A percentile compares a stretch with the other conserved stretches of the same genome.
Conservation (phyloP, 2,329 filamentous ascomycete species). For the Acephala macrosclerotiorum region DNA sequence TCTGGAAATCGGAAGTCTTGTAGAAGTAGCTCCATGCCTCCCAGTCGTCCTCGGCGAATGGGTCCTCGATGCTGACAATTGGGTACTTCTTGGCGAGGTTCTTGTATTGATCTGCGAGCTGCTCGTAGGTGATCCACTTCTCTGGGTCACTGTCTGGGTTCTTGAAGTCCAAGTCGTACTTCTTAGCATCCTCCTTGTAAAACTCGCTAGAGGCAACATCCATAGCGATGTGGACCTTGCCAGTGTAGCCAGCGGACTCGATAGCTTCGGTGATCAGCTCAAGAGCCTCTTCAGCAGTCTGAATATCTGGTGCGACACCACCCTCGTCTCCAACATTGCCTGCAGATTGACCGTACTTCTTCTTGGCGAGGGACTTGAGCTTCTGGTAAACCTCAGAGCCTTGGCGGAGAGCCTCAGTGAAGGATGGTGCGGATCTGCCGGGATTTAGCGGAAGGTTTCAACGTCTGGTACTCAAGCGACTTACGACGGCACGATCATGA, state of each 20-base stretch:
- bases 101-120: slow-evolving; percentile 93
- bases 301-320: slow-evolving; percentile 98
- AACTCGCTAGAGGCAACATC: slow-evolving; percentile 99
- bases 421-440: slow-evolving; percentile 78
- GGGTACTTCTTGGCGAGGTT: slow-evolving; percentile 92
- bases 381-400: slow-evolving; percentile 98
- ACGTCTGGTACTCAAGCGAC: slow-evolving; percentile 43
- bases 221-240: slow-evolving; percentile 98
- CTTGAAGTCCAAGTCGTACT: slow-evolving; percentile 99
- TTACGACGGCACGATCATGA: slow-evolving; percentile 90
- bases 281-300: slow-evolving; percentile 95
- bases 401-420: slow-evolving; percentile 95
- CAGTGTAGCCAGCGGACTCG: slow-evolving; percentile 93
- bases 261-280: slow-evolving; percentile 96
- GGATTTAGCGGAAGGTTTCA: slow-evolving; percentile 21
- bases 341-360: slow-evolving; percentile 98
- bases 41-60: slow-evolving; percentile 99
- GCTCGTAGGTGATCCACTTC: slow-evolving; percentile 99
- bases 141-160: slow-evolving; percentile 94
- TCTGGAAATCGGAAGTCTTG: slow-evolving; percentile 98
- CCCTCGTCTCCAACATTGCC: slow-evolving; percentile 99
- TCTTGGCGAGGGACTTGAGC: slow-evolving; percentile 96
- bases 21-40: slow-evolving; percentile 99
- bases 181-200: slow-evolving; percentile 97
- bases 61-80: slow-evolving; percentile 98